phyloP scores from a whole-genome alignment of 2,329 filamentous ascomycete species.

The Phyllosticta citriasiana region DNA sequence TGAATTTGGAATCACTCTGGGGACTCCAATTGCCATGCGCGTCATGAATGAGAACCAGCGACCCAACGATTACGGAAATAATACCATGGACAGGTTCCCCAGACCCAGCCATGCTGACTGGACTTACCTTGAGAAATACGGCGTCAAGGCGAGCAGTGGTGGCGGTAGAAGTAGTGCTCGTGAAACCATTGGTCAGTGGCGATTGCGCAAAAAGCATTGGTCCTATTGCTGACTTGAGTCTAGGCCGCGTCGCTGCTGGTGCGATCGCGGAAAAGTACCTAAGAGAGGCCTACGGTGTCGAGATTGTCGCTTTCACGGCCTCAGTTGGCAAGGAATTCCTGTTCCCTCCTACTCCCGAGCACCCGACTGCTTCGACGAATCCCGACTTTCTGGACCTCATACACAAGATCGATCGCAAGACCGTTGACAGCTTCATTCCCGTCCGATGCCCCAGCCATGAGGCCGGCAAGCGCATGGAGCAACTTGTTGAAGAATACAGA shows the following conservation, averaged over 20 bases:
- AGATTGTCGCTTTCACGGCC: slow-evolving; percentile 84
- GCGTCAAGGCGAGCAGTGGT: slow-evolving; percentile 80
- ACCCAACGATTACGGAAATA: slow-evolving; percentile 80
- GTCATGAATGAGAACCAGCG: slow-evolving; percentile 90
- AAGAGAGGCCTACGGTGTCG: slow-evolving; percentile 65
- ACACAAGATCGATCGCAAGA: slow-evolving; percentile 58
- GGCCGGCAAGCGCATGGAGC: slow-evolving; percentile 61
- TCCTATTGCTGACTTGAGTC: background rate
- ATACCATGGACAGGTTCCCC: slow-evolving; percentile 86
- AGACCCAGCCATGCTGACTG: slow-evolving; percentile 90
- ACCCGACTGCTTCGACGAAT: slow-evolving; percentile 62
- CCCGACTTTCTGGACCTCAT: slow-evolving; percentile 69
- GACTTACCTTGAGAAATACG: slow-evolving; percentile 97
- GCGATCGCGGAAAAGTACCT: slow-evolving; percentile 93
- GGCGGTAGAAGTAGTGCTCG: slow-evolving; percentile 86
- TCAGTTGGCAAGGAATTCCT: slow-evolving; percentile 74
- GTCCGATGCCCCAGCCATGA: slow-evolving; percentile 72
- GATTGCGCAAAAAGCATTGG: background rate
- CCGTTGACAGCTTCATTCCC: slow-evolving; percentile 75
- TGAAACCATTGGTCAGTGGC: slow-evolving; percentile 68
- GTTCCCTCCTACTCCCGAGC: slow-evolving; percentile 58
- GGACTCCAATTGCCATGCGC: slow-evolving; percentile 79
- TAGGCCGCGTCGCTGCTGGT: slow-evolving; percentile 75
- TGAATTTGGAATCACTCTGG: slow-evolving; percentile 80
- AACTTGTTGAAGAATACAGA: slow-evolving; percentile 65